Evolutionary conservation across 2,329 filamentous ascomycete genomes (phyloP).

Genomic region (Monascus ruber): DNA sequence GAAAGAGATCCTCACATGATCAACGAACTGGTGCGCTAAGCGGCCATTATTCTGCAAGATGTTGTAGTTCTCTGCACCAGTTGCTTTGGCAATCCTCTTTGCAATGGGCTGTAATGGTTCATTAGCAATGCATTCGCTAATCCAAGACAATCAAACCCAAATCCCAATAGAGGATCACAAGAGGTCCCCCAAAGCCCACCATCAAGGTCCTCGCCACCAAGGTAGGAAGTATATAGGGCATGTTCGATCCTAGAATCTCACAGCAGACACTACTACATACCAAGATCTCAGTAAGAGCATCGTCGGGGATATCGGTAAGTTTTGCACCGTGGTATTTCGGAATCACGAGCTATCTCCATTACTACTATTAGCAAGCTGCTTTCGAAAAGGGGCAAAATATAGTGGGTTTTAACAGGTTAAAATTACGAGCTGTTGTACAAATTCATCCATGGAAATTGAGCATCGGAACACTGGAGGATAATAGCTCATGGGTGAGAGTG

Average conservation of each 20-base stretch:
- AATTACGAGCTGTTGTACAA: too few species aligned
- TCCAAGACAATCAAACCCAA: neutral
- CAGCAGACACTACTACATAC: slow-evolving; percentile 34
- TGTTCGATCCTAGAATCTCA: neutral
- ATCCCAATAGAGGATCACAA: neutral
- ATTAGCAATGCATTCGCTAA: neutral
- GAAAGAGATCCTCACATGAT: slow-evolving; percentile 54
- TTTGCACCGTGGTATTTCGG: slow-evolving; percentile 91
- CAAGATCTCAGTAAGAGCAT: slow-evolving; percentile 70
- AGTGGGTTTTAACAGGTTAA: too few species aligned
- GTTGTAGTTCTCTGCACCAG: slow-evolving; percentile 73
- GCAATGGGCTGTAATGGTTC: slow-evolving; percentile 50
- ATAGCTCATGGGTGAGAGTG: neutral
- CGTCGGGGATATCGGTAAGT: slow-evolving; percentile 84
- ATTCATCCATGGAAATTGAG: too few species aligned
- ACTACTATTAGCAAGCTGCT: neutral
- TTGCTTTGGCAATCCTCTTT: slow-evolving; percentile 73
- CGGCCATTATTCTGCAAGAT: slow-evolving; percentile 92
- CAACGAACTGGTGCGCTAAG: slow-evolving; percentile 83
- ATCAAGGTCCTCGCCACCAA: slow-evolving; percentile 6
- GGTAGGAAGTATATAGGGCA: neutral
- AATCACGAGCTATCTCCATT: slow-evolving; percentile 64
- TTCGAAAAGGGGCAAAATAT: too few species aligned
- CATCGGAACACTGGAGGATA: neutral
- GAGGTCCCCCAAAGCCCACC: neutral